phyloP scores from a whole-genome alignment of 2,329 filamentous ascomycete species.

The Colletotrichum navitas region DNA sequence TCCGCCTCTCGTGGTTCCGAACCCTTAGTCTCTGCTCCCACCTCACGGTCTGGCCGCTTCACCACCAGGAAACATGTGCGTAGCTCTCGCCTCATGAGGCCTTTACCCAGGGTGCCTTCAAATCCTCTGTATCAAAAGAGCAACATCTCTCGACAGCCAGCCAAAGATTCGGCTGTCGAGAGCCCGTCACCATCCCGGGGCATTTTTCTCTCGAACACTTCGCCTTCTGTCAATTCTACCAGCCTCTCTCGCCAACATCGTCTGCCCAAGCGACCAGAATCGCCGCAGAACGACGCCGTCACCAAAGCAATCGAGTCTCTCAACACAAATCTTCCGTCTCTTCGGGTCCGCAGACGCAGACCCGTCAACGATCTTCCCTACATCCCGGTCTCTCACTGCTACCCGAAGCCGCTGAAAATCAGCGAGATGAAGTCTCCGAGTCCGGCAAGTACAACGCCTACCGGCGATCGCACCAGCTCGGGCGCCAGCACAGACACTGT shows the following conservation, averaged over 20 bases:
- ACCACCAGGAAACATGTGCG: constrained; percentile 17
- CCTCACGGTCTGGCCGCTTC: constrained; percentile 1
- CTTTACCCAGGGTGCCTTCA: background rate
- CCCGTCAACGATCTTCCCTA: constrained; percentile 16
- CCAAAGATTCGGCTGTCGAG: background rate
- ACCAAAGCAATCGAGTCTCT: constrained; percentile 5
- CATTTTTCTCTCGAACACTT: constrained; percentile 8
- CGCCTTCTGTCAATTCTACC: constrained; percentile 4
- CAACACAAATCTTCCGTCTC: constrained; percentile 21
- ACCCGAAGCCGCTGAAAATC: constrained; percentile 32
- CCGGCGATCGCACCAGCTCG: background rate
- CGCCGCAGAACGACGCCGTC: constrained; percentile 9
- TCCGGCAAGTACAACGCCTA: background rate
- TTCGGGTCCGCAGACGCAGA: constrained; percentile 34
- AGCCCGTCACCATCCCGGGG: background rate
- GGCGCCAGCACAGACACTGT: background rate
- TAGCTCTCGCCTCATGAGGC: constrained; percentile 1
- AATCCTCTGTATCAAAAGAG: background rate
- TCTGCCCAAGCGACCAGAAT: constrained; percentile 8
- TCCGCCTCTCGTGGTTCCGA: constrained; percentile 13
- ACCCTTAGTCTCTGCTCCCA: background rate
- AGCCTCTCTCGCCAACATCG: background rate
- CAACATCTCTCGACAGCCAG: constrained; percentile 3
- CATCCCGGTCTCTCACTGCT: constrained; percentile 23
- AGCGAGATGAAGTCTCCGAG: constrained; percentile 34